Percentiles rank a stretch among this genome's conserved stretches.
Evolutionary conservation across 805 yeast genomes (phyloP).

Genomic region (Saturnispora besseyi): DNA sequence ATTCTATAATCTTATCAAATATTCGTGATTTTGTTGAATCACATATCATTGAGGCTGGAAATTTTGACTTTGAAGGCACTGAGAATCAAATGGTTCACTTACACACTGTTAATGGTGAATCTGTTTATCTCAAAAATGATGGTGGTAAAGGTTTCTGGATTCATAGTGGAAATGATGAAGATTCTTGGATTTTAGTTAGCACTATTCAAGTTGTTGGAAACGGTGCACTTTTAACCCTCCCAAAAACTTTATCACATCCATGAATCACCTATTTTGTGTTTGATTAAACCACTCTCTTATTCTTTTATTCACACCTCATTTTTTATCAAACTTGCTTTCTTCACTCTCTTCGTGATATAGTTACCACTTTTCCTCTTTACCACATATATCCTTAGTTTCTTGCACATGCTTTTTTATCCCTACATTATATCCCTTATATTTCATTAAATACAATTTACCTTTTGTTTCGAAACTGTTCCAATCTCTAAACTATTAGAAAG

Average conservation of each 20-base stretch:
- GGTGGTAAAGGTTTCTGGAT: constrained; percentile 6
- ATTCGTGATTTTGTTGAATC: constrained; percentile 49
- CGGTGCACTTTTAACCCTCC: constrained; percentile 38
- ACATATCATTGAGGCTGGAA: constrained; percentile 41
- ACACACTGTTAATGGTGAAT: constrained; percentile 28
- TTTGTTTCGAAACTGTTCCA: not conserved
- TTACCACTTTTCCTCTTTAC: not conserved
- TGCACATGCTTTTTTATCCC: not conserved
- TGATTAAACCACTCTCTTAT: not conserved
- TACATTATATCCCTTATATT: not conserved
- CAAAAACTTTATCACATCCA: constrained; percentile 31
- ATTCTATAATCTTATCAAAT: constrained; percentile 41
- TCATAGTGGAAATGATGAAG: constrained; percentile 25
- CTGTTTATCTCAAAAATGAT: constrained; percentile 28
- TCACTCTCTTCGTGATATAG: not conserved
- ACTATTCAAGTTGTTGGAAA: constrained; percentile 32
- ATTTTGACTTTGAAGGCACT: constrained; percentile 7
- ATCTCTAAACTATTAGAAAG: not conserved
- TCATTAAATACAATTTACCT: not conserved
- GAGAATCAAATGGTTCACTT: constrained; percentile 21
- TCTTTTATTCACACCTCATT: not conserved
- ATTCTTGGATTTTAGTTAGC: constrained; percentile 30
- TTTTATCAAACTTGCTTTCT: not conserved
- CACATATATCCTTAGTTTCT: not conserved
- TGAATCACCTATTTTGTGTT: constrained; percentile 10